phyloP scores from a whole-genome alignment of 805 yeast species.

The Candida montana region DNA sequence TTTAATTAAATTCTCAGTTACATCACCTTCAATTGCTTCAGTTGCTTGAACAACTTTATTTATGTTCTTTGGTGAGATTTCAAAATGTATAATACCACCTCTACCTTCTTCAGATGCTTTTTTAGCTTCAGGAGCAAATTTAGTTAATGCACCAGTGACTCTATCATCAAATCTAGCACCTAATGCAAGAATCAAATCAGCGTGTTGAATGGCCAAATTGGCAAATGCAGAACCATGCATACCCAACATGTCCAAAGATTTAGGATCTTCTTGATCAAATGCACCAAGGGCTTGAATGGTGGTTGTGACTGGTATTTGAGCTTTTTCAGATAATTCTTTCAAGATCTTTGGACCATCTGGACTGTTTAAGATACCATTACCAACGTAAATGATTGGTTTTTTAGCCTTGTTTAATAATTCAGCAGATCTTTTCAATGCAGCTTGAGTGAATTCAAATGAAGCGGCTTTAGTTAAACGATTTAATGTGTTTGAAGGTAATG shows the following conservation, averaged over 20 bases:
- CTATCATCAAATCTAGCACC: conserved; percentile 99
- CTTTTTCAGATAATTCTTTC: conserved; percentile 83
- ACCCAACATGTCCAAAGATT: conserved; percentile 93
- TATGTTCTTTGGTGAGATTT: conserved; percentile 93
- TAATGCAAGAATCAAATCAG: conserved; percentile 87
- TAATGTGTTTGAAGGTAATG: conserved; percentile 69
- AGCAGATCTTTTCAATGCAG: conserved; percentile 74
- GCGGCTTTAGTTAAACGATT: conserved; percentile 64
- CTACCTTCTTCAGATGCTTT: conserved; percentile 80
- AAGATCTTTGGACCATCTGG: conserved; percentile 75
- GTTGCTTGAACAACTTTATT: conserved; percentile 96
- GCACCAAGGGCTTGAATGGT: conserved; percentile 93
- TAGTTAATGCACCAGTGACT: conserved; percentile 80
- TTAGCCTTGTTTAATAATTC: conserved; percentile 74
- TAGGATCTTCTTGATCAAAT: conserved; percentile 85
- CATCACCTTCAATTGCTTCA: conserved; percentile 96
- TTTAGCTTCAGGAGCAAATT: conserved; percentile 92
- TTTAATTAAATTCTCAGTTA: conserved; percentile 64
- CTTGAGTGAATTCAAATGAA: conserved; percentile 67
- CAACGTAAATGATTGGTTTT: conserved; percentile 85
- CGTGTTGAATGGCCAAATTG: conserved; percentile 87
- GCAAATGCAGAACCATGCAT: conserved; percentile 98
- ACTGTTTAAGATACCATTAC: conserved; percentile 81
- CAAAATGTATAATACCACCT: conserved; percentile 97
- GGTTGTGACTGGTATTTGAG: conserved; percentile 93